A percentile compares a stretch with the other conserved stretches of the same genome.
These are phyloP conservation scores for Fusarium begoniae DNA, from an alignment of 2,329 filamentous ascomycete species.

Conservation along the genomic window DNA sequence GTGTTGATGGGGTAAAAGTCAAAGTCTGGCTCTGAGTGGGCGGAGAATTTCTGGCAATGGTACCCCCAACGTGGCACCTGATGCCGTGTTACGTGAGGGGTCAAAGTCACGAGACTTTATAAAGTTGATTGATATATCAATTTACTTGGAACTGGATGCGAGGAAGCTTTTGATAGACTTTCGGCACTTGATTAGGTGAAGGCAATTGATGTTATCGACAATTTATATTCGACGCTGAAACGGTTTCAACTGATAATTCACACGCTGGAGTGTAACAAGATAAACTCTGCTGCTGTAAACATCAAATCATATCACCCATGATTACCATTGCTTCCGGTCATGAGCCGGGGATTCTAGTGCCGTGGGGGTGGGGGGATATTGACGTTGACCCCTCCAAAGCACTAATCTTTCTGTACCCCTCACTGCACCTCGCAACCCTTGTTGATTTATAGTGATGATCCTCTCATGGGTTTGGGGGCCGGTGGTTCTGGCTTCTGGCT, in stretches of 20 bases:
- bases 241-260: not conserved
- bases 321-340: conserved; percentile 8
- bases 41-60: conserved; percentile 14
- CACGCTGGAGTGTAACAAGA: not conserved
- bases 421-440: not conserved
- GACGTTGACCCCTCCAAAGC: conserved; percentile 12
- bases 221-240: not conserved
- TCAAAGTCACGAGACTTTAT: conserved; percentile 1
- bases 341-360: conserved; percentile 7
- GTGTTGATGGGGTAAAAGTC: conserved; percentile 16
- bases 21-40: conserved; percentile 5
- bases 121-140: not conserved
- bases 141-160: not conserved
- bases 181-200: not conserved
- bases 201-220: not conserved
- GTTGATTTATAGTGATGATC: not conserved
- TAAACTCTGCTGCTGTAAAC: not conserved
- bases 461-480: conserved; percentile 26
- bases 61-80: conserved; percentile 38
- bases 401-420: conserved; percentile 6
- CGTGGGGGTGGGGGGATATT: conserved; percentile 27
- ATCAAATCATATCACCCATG: conserved; percentile 1
- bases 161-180: not conserved
- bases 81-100: not conserved
- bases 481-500: conserved; percentile 5